Evolutionary conservation across 2,329 filamentous ascomycete genomes (phyloP).

Genomic region (Epicoccum sorghinum): DNA sequence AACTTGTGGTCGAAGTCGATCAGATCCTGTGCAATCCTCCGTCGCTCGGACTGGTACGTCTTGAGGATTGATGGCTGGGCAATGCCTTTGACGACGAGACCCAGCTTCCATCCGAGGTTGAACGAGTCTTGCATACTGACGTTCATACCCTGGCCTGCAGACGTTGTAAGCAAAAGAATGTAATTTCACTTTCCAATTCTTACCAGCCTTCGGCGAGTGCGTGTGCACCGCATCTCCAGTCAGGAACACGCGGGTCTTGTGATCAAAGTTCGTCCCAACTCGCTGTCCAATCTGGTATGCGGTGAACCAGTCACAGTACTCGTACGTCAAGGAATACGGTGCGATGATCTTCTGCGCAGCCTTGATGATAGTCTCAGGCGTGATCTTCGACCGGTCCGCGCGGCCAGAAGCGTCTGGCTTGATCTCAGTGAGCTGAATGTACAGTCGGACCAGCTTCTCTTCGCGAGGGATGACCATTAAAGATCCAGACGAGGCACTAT

Average conservation of each 20-base stretch:
- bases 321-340: slow-evolving; percentile 70
- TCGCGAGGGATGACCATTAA: slow-evolving; percentile 71
- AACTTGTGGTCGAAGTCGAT: slow-evolving; percentile 63
- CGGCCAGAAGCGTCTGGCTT: slow-evolving; percentile 53
- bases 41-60: slow-evolving; percentile 62
- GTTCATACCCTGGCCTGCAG: slow-evolving; percentile 62
- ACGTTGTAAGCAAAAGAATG: not conserved
- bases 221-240: slow-evolving; percentile 70
- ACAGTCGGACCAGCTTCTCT: slow-evolving; percentile 66
- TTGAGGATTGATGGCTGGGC: slow-evolving; percentile 52
- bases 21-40: slow-evolving; percentile 67
- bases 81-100: slow-evolving; percentile 54
- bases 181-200: slow-evolving; percentile 37
- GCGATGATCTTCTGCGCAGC: slow-evolving; percentile 68
- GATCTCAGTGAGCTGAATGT: slow-evolving; percentile 65
- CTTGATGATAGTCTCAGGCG: slow-evolving; percentile 65
- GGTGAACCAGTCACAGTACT: slow-evolving; percentile 71
- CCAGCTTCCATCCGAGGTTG: slow-evolving; percentile 65
- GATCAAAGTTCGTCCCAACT: slow-evolving; percentile 63
- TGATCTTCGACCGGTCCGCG: slow-evolving; percentile 67
- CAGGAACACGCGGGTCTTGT: slow-evolving; percentile 67
- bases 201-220: slow-evolving; percentile 67
- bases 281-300: slow-evolving; percentile 73
- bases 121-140: slow-evolving; percentile 71
- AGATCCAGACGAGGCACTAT: slow-evolving; percentile 61